Conservation (phyloP, 441 rosid genomes). For the Dalechampia spathulata region DNA sequence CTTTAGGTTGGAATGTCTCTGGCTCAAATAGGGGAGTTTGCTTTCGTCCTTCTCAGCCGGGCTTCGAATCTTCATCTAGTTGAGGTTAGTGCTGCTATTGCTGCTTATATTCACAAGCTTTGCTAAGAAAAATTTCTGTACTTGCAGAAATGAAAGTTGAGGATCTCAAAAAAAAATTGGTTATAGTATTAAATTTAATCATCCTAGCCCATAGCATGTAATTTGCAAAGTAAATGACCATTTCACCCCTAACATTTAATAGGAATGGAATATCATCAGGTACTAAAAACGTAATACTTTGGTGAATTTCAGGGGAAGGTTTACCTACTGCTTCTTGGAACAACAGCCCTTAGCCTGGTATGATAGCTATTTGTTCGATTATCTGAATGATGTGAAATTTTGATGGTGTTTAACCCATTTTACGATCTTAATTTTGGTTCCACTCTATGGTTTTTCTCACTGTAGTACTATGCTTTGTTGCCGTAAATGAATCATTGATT, state of each 20-base stretch:
- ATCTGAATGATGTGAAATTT: background rate
- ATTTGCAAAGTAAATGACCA: background rate
- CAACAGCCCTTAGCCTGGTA: slow-evolving; percentile 95
- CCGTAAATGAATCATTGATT: too few relatives aligned
- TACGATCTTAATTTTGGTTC: background rate
- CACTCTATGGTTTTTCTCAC: background rate
- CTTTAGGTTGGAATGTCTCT: slow-evolving; percentile 91
- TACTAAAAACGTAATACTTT: slow-evolving; percentile 10
- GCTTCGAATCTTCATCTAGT: slow-evolving; percentile 94
- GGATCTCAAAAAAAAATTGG: slow-evolving; percentile 2
- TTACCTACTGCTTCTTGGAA: slow-evolving; percentile 86
- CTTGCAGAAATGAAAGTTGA: background rate
- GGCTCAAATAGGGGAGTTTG: slow-evolving; percentile 95
- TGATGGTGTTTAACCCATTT: background rate
- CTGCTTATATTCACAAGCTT: background rate
- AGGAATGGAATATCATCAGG: background rate
- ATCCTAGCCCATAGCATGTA: background rate
- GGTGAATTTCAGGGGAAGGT: slow-evolving; percentile 58
- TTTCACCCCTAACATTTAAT: background rate
- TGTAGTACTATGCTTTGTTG: too few relatives aligned
- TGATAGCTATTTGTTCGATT: slow-evolving; percentile 3
- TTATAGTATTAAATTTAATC: too few relatives aligned
- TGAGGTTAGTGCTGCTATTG: slow-evolving; percentile 38
- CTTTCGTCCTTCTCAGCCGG: slow-evolving; percentile 91
- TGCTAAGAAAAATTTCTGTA: background rate